Percentiles rank a stretch among this genome's conserved stretches.
These are phyloP conservation scores for Phytophthora litchii DNA, from an alignment of 352 stramenopile species.

Conservation along the genomic window DNA sequence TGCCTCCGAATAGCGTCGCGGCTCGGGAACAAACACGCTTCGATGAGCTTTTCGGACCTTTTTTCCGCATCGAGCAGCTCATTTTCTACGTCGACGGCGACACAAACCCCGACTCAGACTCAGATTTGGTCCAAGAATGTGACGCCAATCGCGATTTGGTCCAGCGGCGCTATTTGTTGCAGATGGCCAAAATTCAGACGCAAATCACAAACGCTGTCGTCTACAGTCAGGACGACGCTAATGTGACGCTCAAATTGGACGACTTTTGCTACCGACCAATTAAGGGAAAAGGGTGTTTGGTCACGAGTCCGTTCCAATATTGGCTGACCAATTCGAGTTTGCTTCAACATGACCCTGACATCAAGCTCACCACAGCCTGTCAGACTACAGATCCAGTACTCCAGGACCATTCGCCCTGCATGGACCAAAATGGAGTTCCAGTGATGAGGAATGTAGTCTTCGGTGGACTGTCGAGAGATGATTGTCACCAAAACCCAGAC, in stretches of 20 bases:
- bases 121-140: constrained; percentile 11
- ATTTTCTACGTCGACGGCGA: constrained; percentile 74
- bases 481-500: constrained; percentile 80
- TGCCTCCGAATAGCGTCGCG: constrained; percentile 64
- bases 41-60: constrained; percentile 81
- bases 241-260: constrained; percentile 54
- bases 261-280: constrained; percentile 86
- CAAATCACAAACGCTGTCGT: constrained; percentile 51
- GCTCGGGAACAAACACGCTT: constrained; percentile 74
- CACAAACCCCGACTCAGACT: constrained; percentile 13
- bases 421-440: constrained; percentile 90
- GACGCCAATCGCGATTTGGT: constrained; percentile 59
- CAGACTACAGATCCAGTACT: constrained; percentile 73
- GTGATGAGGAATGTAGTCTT: constrained; percentile 92
- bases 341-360: constrained; percentile 68
- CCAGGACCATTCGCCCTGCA: constrained; percentile 69
- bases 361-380: constrained; percentile 89
- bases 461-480: constrained; percentile 64
- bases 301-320: constrained; percentile 87
- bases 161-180: constrained; percentile 56
- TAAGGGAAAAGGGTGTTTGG: constrained; percentile 75
- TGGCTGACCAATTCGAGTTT: constrained; percentile 67
- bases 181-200: constrained; percentile 69
- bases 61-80: constrained; percentile 88
- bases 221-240: constrained; percentile 22